phyloP scores from a whole-genome alignment of 2,329 filamentous ascomycete genomes.

The Colletotrichum abscissum region DNA sequence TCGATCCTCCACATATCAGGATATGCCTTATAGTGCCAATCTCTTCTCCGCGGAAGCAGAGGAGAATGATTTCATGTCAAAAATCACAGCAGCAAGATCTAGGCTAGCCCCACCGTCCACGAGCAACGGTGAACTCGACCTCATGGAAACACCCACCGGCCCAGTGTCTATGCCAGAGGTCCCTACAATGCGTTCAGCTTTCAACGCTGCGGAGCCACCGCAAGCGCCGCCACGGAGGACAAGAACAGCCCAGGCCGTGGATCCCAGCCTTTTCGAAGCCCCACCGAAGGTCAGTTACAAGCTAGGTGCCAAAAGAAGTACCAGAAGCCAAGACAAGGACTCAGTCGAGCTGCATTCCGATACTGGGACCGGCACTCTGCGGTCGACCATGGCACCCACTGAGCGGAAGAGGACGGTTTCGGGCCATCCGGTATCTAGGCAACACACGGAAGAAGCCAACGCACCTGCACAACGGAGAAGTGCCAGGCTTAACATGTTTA shows the following conservation, averaged over 20 bases:
- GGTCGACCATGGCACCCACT: slow-evolving; percentile 57
- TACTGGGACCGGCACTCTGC: slow-evolving; percentile 45
- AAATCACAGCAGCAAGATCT: slow-evolving; percentile 63
- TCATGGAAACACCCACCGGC: slow-evolving; percentile 72
- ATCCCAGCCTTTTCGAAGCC: slow-evolving; percentile 64
- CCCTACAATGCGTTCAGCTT: slow-evolving; percentile 44
- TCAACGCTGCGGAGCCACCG: slow-evolving; percentile 55
- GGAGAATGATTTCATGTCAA: slow-evolving; percentile 67
- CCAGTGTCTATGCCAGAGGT: slow-evolving; percentile 54
- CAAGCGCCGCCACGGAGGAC: slow-evolving; percentile 65
- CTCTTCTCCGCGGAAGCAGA: slow-evolving; percentile 54
- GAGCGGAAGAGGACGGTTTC: slow-evolving; percentile 94
- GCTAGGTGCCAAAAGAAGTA: slow-evolving; percentile 56
- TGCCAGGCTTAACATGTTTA: slow-evolving; percentile 74
- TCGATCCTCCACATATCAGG: slow-evolving; percentile 52
- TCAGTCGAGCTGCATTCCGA: slow-evolving; percentile 56
- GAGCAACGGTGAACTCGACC: slow-evolving; percentile 59
- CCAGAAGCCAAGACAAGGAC: slow-evolving; percentile 50
- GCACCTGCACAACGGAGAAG: slow-evolving; percentile 74
- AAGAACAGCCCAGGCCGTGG: slow-evolving; percentile 63
- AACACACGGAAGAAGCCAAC: slow-evolving; percentile 69
- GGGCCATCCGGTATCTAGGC: slow-evolving; percentile 73
- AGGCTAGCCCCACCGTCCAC: slow-evolving; percentile 54
- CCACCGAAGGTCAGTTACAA: slow-evolving; percentile 74
- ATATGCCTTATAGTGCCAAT: slow-evolving; percentile 51